phyloP scores from a whole-genome alignment of 805 yeast genomes.

The Candida krabiensis region DNA sequence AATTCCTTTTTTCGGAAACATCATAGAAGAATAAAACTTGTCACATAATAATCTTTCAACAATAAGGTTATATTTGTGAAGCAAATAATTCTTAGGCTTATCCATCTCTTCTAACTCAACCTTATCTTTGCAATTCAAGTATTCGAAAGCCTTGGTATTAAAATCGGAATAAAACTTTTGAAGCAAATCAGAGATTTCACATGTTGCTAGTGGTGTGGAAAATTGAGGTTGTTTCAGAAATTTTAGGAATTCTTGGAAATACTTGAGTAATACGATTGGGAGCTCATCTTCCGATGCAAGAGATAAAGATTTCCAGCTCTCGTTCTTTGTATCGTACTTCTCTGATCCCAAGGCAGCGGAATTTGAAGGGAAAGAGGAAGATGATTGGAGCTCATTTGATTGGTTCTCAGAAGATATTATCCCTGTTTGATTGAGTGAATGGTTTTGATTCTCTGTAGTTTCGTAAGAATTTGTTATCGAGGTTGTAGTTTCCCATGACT shows the following conservation, averaged over 20 bases:
- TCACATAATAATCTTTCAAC: conserved; percentile 35
- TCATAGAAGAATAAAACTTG: conserved; percentile 33
- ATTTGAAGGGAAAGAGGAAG: not conserved
- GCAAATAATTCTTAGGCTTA: conserved; percentile 14
- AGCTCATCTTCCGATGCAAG: conserved; percentile 22
- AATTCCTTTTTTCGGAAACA: conserved; percentile 32
- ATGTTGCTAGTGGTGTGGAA: conserved; percentile 34
- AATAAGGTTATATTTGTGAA: conserved; percentile 28
- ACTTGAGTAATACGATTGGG: conserved; percentile 25
- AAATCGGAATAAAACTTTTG: conserved; percentile 34
- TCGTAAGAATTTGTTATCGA: conserved; percentile 27
- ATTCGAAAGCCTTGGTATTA: conserved; percentile 18
- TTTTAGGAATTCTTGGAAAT: conserved; percentile 29
- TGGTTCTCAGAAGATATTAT: not conserved
- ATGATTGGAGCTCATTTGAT: not conserved
- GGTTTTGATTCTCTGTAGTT: not conserved
- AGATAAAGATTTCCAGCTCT: conserved; percentile 16
- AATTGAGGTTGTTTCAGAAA: conserved; percentile 37
- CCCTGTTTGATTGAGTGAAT: no score
- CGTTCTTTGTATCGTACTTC: conserved; percentile 4
- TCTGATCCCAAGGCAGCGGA: conserved; percentile 12
- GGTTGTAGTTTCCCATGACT: conserved; percentile 28
- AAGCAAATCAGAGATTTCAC: conserved; percentile 35
- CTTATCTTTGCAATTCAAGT: conserved; percentile 19
- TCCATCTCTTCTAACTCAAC: conserved; percentile 26